Conservation (phyloP, 1,139 yeast genomes). For the Saccharomyces pastorianus region DNA sequence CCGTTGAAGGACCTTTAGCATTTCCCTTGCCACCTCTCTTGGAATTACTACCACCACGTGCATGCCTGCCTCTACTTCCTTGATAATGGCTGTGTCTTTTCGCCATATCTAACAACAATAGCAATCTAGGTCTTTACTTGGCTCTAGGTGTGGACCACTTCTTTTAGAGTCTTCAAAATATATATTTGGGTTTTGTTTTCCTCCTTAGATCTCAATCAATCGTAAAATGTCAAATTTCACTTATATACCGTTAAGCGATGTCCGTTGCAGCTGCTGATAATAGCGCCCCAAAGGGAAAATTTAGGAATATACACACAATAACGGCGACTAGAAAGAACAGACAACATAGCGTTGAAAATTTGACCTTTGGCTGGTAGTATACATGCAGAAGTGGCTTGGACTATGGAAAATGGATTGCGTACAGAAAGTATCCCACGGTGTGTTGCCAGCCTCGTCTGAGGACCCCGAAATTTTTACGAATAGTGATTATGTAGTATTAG, state of each 20-base stretch:
- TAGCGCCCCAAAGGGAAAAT: not conserved
- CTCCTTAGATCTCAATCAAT: not conserved
- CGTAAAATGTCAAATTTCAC: not conserved
- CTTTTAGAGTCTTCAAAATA: not conserved
- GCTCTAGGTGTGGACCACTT: not conserved
- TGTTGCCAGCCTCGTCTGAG: not conserved
- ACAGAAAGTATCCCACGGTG: slow-evolving; percentile 34
- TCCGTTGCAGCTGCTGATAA: not conserved
- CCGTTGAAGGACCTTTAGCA: slow-evolving; percentile 15
- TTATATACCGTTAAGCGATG: not conserved
- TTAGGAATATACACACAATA: not conserved
- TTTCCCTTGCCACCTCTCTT: slow-evolving; percentile 24
- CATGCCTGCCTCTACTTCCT: slow-evolving; percentile 18
- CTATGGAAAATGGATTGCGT: slow-evolving; percentile 18
- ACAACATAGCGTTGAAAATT: not conserved
- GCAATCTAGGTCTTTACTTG: not conserved
- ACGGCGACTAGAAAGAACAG: not conserved
- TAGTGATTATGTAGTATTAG: slow-evolving; percentile 9
- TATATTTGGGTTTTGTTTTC: not conserved
- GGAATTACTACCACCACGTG: slow-evolving; percentile 21
- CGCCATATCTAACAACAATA: not conserved
- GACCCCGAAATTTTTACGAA: not conserved
- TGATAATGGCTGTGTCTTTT: slow-evolving; percentile 25
- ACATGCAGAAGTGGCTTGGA: not conserved
- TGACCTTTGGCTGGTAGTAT: not conserved